Conservation (phyloP, 768 basidiomycete genomes). For the Kwoniella sp. region DNA sequence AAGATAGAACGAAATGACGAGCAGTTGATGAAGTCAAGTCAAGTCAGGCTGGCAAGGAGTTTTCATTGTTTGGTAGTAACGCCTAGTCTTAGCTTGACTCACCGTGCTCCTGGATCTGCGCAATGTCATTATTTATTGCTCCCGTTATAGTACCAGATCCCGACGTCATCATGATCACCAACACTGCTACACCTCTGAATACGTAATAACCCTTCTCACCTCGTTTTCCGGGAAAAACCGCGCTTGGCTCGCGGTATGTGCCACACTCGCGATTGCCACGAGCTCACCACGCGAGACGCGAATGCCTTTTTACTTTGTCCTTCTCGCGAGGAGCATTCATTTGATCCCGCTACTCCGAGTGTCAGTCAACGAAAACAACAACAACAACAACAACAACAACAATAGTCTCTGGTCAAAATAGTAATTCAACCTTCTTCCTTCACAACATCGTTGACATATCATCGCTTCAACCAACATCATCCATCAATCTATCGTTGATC, state of each 20-base stretch:
- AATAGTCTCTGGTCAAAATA: neutral
- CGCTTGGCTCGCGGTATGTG: neutral
- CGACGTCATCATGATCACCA: neutral
- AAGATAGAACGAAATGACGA: neutral
- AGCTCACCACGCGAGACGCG: neutral
- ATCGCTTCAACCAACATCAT: neutral
- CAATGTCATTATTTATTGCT: neutral
- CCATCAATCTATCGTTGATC: too few relatives aligned
- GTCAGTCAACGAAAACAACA: constrained; percentile 15
- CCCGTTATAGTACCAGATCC: neutral
- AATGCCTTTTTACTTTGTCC: neutral
- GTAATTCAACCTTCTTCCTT: neutral
- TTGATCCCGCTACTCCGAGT: too few relatives aligned
- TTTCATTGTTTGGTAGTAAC: neutral
- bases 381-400: constrained; percentile 10
- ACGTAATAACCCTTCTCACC: neutral
- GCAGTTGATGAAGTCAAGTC: neutral
- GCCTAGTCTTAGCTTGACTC: too few relatives aligned
- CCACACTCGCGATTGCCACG: neutral
- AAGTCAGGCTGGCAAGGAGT: neutral
- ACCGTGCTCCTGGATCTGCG: neutral
- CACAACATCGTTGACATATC: too few relatives aligned
- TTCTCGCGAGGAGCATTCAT: too few relatives aligned
- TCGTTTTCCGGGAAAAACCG: neutral
- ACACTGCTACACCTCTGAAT: neutral